A percentile compares a stretch with the other conserved stretches of the same genome.
phyloP scores from a whole-genome alignment of 257 asterid genomes.

The Lycium barbarum region DNA sequence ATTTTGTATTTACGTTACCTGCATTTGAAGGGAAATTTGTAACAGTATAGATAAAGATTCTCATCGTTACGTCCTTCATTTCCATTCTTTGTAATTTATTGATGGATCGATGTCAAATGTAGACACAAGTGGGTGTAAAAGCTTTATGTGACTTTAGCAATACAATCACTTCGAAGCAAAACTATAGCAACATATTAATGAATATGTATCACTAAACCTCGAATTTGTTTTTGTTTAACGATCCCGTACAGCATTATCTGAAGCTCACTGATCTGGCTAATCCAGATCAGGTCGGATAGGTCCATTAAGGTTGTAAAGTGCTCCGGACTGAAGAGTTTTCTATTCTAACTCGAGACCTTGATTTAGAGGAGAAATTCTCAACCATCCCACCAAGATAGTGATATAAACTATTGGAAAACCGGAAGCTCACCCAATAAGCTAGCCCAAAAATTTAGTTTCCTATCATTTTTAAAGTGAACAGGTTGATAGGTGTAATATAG shows the following conservation, averaged over 20 bases:
- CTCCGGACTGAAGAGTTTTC: neutral
- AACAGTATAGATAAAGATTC: neutral
- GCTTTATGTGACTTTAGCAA: neutral
- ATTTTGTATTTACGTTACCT: neutral
- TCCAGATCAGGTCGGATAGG: neutral
- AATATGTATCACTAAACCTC: neutral
- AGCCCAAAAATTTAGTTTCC: too few species aligned
- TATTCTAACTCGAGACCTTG: neutral
- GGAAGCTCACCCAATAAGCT: too few species aligned
- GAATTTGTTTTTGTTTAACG: neutral
- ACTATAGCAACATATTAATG: neutral
- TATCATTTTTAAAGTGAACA: too few species aligned
- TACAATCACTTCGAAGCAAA: neutral
- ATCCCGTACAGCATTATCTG: neutral
- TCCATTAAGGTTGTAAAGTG: neutral
- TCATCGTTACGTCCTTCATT: neutral
- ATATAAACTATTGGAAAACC: too few species aligned
- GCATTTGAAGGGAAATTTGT: neutral
- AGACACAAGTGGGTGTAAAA: neutral
- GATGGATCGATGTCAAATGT: neutral
- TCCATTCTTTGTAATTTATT: slow-evolving; percentile 15
- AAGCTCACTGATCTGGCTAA: neutral
- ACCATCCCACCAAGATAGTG: too few species aligned
- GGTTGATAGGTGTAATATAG: too few species aligned
- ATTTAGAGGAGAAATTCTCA: too few species aligned